Evolutionary conservation across 441 rosid species (phyloP).

Genomic region (Rhodomyrtus psidioides): DNA sequence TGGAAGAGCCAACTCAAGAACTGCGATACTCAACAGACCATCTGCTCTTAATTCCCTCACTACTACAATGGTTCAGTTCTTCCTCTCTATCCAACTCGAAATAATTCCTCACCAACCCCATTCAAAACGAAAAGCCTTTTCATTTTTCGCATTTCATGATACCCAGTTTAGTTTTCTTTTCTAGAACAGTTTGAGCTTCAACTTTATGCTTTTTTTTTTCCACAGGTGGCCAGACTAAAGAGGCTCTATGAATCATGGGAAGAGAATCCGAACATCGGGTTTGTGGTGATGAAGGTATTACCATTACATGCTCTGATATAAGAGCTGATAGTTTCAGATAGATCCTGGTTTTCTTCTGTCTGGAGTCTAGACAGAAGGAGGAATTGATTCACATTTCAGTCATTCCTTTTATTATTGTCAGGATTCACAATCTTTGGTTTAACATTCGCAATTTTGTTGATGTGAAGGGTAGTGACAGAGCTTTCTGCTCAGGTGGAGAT

Average conservation of each 20-base stretch:
- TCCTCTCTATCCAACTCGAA: rapidly evolving
- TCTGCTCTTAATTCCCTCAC: constrained; percentile 75
- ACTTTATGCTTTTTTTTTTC: not conserved
- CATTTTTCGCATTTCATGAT: not conserved
- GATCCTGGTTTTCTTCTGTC: not conserved
- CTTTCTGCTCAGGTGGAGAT: constrained; percentile 86
- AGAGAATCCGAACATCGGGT: constrained; percentile 81
- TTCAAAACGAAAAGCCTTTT: not conserved
- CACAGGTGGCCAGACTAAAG: constrained; percentile 56
- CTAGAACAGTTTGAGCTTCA: not conserved
- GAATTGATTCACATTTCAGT: not conserved
- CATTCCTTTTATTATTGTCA: not conserved
- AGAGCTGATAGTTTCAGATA: not conserved
- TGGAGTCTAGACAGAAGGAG: not conserved
- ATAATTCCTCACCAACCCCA: rapidly evolving
- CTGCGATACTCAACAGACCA: constrained; percentile 71
- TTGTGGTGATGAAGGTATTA: constrained; percentile 80
- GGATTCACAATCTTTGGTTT: not conserved
- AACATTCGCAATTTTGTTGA: constrained; percentile 22
- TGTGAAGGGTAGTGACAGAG: constrained; percentile 78
- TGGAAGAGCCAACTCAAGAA: constrained; percentile 90
- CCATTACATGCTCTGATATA: not conserved
- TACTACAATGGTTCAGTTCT: constrained; percentile 47
- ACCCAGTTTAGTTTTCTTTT: rapidly evolving
- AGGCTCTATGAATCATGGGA: constrained; percentile 93